Conservation (phyloP, 441 rosid genomes). For the Omphalea diandra region DNA sequence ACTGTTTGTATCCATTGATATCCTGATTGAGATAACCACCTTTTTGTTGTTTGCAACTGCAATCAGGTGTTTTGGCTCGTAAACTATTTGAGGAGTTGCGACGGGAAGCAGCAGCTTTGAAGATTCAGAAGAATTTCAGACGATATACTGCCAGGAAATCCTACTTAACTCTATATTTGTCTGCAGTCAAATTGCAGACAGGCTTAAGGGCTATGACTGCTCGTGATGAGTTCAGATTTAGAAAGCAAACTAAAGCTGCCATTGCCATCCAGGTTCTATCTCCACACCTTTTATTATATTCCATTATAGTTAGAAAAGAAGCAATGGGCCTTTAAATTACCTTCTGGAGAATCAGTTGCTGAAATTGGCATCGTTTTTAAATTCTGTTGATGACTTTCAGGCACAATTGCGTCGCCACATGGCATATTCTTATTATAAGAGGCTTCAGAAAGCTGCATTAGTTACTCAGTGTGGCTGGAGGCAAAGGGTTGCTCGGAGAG, state of each 20-base stretch:
- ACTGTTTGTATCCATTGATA: constrained; percentile 11
- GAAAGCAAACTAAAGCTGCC: constrained; percentile 97
- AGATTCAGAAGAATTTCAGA: constrained; percentile 86
- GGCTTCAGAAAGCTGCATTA: constrained; percentile 84
- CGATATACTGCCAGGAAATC: constrained; percentile 65
- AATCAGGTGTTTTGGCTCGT: constrained; percentile 84
- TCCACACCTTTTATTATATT: constrained; percentile 25
- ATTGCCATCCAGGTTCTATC: constrained; percentile 72
- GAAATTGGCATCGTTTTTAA: constrained; percentile 11
- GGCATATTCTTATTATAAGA: constrained; percentile 69
- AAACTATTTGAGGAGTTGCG: constrained; percentile 76
- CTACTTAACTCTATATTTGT: constrained; percentile 50
- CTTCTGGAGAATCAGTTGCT: constrained; percentile 15
- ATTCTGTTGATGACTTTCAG: constrained; percentile 45
- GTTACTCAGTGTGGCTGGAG: constrained; percentile 98
- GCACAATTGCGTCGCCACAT: constrained; percentile 68
- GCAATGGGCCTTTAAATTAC: constrained; percentile 15
- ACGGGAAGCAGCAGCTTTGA: constrained; percentile 85
- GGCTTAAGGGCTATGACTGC: constrained; percentile 96
- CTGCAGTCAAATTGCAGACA: constrained; percentile 81
- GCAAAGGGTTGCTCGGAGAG: constrained; percentile 88
- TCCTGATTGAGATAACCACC: constrained; percentile 20
- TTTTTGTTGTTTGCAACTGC: constrained; percentile 26
- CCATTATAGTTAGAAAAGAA: constrained; percentile 20
- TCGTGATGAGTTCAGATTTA: constrained; percentile 89